Conservation (phyloP, 164 flowering plant genomes). For the Berberis vulgaris region DNA sequence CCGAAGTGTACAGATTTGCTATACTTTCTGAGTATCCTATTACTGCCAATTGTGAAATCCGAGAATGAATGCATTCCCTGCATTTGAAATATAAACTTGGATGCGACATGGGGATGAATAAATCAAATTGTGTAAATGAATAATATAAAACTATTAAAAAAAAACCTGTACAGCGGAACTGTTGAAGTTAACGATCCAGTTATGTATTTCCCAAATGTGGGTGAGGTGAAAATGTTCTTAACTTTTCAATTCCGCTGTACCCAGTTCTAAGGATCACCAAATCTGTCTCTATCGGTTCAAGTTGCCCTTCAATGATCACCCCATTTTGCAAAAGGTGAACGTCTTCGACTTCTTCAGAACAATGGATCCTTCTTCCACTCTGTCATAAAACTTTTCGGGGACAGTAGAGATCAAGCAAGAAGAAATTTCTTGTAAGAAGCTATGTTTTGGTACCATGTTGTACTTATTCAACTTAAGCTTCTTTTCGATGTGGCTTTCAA, state of each 20-base stretch:
- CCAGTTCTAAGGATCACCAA: slow-evolving; percentile 62
- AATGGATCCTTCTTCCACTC: slow-evolving; percentile 56
- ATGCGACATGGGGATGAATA: neutral
- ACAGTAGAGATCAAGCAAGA: slow-evolving; percentile 26
- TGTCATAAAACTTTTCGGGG: slow-evolving; percentile 45
- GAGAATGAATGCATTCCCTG: slow-evolving; percentile 48
- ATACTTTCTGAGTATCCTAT: slow-evolving; percentile 51
- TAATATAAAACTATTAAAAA: neutral
- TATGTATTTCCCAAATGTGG: slow-evolving; percentile 23
- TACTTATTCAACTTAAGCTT: too few species aligned
- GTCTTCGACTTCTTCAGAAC: slow-evolving; percentile 27
- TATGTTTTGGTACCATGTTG: slow-evolving; percentile 48
- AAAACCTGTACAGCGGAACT: slow-evolving; percentile 52
- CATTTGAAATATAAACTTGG: neutral
- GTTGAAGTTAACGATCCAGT: slow-evolving; percentile 20
- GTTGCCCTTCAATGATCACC: slow-evolving; percentile 30
- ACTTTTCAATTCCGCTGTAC: slow-evolving; percentile 41
- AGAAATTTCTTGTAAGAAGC: slow-evolving; percentile 28
- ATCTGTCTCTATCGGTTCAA: slow-evolving; percentile 30
- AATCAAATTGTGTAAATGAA: neutral
- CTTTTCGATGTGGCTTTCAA: too few species aligned
- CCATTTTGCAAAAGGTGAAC: slow-evolving; percentile 43
- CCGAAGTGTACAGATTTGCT: slow-evolving; percentile 45
- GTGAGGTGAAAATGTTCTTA: slow-evolving; percentile 39
- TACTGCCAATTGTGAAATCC: slow-evolving; percentile 51